Conservation (phyloP, 140 eudicot genomes). For the Ambrosia hybrid region DNA sequence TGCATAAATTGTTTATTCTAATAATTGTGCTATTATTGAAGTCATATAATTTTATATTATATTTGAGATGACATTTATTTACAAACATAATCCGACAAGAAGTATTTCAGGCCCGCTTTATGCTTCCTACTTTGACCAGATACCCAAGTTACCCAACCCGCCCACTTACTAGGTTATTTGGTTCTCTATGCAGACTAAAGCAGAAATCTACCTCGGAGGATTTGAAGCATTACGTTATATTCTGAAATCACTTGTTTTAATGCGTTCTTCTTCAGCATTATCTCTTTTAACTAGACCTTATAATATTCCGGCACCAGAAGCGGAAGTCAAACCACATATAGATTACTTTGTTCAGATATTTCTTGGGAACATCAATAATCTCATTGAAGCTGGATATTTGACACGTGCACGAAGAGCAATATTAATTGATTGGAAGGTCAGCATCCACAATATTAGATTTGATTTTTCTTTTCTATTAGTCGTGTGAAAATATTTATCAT, state of each 20-base stretch:
- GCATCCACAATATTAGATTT: neutral
- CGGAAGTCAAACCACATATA: conserved; percentile 46
- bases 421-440: conserved; percentile 90
- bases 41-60: no score
- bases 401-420: conserved; percentile 80
- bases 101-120: no score
- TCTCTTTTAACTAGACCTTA: conserved; percentile 36
- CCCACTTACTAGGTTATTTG: neutral
- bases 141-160: no score
- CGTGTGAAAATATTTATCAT: no score
- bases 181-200: conserved; percentile 52
- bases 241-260: conserved; percentile 51
- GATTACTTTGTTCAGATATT: conserved; percentile 59
- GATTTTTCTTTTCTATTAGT: neutral
- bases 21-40: no score
- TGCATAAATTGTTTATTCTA: no score
- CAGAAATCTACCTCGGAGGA: conserved; percentile 78
- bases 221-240: conserved; percentile 66
- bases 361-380: conserved; percentile 55
- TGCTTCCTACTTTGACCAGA: no score
- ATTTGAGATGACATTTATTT: no score
- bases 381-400: conserved; percentile 63
- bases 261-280: conserved; percentile 41
- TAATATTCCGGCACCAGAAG: neutral
- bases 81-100: no score